Evolutionary conservation across 1,139 yeast species (phyloP).

Genomic region (Pichia sp.): DNA sequence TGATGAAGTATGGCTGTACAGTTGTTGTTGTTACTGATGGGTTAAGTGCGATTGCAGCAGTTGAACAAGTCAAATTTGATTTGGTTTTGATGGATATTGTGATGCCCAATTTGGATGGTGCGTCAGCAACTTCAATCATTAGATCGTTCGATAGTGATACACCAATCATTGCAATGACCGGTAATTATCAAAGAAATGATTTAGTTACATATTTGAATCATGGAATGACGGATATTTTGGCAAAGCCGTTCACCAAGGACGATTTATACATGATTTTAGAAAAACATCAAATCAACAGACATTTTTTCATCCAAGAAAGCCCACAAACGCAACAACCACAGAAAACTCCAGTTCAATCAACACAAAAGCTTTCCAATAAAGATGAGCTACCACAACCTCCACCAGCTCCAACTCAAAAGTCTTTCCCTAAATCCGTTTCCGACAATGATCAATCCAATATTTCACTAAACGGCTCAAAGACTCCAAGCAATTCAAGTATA

Average conservation of each 20-base stretch:
- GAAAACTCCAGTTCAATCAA: not conserved
- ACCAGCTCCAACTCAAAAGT: not conserved
- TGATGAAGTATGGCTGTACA: conserved; percentile 83
- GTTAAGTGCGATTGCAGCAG: conserved; percentile 72
- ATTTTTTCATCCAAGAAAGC: not conserved
- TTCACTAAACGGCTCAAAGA: too few relatives aligned
- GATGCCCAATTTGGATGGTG: conserved; percentile 92
- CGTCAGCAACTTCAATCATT: conserved; percentile 82
- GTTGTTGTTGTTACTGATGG: conserved; percentile 94
- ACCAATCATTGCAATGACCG: conserved; percentile 93
- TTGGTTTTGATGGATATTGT: conserved; percentile 88
- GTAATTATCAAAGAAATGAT: conserved; percentile 75
- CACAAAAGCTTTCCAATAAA: not conserved
- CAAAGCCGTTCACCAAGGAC: conserved; percentile 86
- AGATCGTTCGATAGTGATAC: conserved; percentile 75
- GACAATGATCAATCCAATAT: too few relatives aligned
- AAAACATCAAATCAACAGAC: conserved; percentile 36
- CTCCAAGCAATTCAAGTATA: not conserved
- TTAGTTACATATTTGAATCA: conserved; percentile 73
- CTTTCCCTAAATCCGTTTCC: not conserved
- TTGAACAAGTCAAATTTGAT: conserved; percentile 71
- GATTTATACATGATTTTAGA: conserved; percentile 70
- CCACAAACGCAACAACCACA: not conserved
- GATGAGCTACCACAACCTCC: not conserved
- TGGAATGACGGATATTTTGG: conserved; percentile 87